Percentiles rank a stretch among this genome's conserved stretches.
Evolutionary conservation across 805 yeast species (phyloP).

Genomic region (Candida dajiaensis): DNA sequence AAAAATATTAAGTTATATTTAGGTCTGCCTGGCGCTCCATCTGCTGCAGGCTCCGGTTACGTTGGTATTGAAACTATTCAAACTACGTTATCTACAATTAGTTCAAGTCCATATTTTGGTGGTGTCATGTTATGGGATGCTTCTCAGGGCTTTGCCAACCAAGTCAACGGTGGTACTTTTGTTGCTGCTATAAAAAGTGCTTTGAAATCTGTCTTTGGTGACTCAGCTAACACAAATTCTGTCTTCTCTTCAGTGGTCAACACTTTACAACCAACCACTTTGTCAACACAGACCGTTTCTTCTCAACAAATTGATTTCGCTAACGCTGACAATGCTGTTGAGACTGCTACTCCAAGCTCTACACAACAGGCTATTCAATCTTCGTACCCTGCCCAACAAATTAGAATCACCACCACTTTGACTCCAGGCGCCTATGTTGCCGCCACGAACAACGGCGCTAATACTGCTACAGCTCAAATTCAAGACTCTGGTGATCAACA

Average conservation of each 20-base stretch:
- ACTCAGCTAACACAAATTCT: slow-evolving; percentile 13
- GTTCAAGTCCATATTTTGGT: slow-evolving; percentile 67
- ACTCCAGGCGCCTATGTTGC: not conserved
- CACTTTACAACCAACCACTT: slow-evolving; percentile 3
- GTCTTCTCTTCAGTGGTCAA: slow-evolving; percentile 2
- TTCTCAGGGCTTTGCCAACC: slow-evolving; percentile 55
- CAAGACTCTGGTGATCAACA: not conserved
- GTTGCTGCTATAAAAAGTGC: slow-evolving; percentile 38
- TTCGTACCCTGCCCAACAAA: not conserved
- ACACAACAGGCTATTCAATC: not conserved
- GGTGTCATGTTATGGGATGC: slow-evolving; percentile 95
- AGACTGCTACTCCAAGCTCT: slow-evolving; percentile 1
- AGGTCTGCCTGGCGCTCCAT: slow-evolving; percentile 65
- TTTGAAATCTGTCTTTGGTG: slow-evolving; percentile 24
- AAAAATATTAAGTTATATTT: slow-evolving; percentile 60
- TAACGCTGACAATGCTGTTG: not conserved
- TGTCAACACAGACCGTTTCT: slow-evolving; percentile 7
- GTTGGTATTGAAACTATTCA: slow-evolving; percentile 33
- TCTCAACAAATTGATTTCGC: not conserved
- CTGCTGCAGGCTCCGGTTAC: slow-evolving; percentile 60
- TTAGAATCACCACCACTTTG: not conserved
- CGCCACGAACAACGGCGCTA: not conserved
- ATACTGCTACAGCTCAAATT: not conserved
- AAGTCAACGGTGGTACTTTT: slow-evolving; percentile 38
- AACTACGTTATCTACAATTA: slow-evolving; percentile 62